These are phyloP conservation scores for Populus nigra DNA, from an alignment of 345 rosid species.

Conservation along the genomic window DNA sequence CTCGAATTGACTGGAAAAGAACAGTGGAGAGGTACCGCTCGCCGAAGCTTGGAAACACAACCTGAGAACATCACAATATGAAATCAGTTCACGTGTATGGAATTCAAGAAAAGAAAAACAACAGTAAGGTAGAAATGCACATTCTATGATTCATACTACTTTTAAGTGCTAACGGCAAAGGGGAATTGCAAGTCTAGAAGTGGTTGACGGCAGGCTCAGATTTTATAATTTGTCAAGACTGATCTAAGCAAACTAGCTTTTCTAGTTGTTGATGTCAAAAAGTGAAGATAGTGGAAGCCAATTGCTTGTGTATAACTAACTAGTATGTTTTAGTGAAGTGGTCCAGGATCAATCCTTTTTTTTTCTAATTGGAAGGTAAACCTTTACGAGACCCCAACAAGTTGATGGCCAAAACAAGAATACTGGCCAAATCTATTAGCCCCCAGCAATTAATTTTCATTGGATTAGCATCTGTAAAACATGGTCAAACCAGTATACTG, in stretches of 20 bases:
- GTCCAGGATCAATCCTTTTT: conserved; percentile 5
- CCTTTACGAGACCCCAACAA: conserved; percentile 1
- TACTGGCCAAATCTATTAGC: background rate
- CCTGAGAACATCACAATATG: conserved; percentile 42
- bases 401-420: background rate
- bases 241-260: conserved; percentile 4
- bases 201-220: background rate
- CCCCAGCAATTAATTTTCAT: background rate
- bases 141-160: background rate
- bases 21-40: conserved; percentile 83
- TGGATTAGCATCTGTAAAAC: background rate
- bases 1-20: conserved; percentile 86
- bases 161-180: background rate
- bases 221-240: background rate
- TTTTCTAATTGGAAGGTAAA: background rate
- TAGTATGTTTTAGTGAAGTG: conserved; percentile 1
- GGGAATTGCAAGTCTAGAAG: background rate
- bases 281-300: background rate
- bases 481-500: background rate
- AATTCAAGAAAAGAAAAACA: background rate
- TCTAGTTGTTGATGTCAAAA: background rate
- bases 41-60: conserved; percentile 92
- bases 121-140: background rate
- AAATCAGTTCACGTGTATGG: background rate
- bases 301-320: background rate